Evolutionary conservation across 1,139 yeast genomes (phyloP).

Genomic region (Zhuliangozyma parablackwelliae): DNA sequence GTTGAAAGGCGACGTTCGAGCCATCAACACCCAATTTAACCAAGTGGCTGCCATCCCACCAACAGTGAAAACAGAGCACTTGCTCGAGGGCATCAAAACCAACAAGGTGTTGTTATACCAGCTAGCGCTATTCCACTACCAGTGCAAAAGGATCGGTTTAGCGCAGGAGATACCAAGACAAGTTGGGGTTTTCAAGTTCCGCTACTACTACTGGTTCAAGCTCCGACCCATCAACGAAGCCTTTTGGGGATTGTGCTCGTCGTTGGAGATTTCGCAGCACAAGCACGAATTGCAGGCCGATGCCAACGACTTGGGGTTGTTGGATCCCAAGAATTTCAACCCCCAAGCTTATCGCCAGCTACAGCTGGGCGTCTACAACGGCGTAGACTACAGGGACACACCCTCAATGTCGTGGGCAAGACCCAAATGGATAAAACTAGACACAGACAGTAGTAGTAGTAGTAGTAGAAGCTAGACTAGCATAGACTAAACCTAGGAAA

Average conservation of each 20-base stretch:
- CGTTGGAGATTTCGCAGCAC: slow-evolving; percentile 29
- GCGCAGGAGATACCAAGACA: slow-evolving; percentile 9
- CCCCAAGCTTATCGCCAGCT: slow-evolving; percentile 20
- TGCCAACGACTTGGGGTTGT: slow-evolving; percentile 28
- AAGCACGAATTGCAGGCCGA: slow-evolving; percentile 24
- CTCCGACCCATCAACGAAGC: slow-evolving; percentile 29
- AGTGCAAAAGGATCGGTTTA: slow-evolving; percentile 31
- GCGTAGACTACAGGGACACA: slow-evolving; percentile 20
- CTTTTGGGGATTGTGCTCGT: slow-evolving; percentile 39
- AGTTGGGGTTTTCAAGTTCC: neutral
- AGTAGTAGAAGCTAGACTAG: neutral
- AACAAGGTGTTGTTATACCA: slow-evolving; percentile 30
- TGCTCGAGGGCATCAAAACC: slow-evolving; percentile 22
- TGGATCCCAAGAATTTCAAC: slow-evolving; percentile 38
- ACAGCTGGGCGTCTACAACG: slow-evolving; percentile 23
- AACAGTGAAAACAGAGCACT: slow-evolving; percentile 9
- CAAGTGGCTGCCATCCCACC: slow-evolving; percentile 3
- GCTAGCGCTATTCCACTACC: slow-evolving; percentile 29
- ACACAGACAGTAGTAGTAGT: slow-evolving; percentile 2
- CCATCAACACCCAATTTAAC: slow-evolving; percentile 1
- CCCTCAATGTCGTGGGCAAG: slow-evolving; percentile 15
- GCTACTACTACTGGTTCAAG: slow-evolving; percentile 9
- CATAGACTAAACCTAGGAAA: neutral
- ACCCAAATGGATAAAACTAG: slow-evolving; percentile 11
- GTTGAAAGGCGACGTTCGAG: no score